Conservation (phyloP, 2,329 filamentous ascomycete genomes). For the Neofusicoccum ribis region DNA sequence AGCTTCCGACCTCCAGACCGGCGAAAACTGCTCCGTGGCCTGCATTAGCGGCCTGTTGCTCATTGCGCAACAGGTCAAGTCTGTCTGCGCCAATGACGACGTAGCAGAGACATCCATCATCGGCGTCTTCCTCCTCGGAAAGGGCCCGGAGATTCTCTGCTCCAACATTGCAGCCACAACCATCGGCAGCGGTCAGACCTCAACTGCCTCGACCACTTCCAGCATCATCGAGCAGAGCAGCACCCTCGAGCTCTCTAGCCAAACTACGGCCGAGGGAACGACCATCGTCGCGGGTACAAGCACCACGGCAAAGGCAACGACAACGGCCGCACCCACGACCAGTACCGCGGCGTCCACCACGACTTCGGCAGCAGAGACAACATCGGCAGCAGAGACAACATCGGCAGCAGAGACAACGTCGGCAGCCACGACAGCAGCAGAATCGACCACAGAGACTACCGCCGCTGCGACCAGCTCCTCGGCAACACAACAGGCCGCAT, state of each 20-base stretch:
- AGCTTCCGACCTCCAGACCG: slow-evolving; percentile 31
- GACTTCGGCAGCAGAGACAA: neutral
- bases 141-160: slow-evolving; percentile 42
- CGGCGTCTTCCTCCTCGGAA: slow-evolving; percentile 43
- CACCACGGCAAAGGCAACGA: slow-evolving; percentile 20
- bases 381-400: neutral
- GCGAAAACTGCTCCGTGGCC: slow-evolving; percentile 31
- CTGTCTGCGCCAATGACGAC: slow-evolving; percentile 35
- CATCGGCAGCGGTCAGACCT: slow-evolving; percentile 10
- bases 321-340: slow-evolving; percentile 9
- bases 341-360: neutral
- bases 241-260: slow-evolving; percentile 20
- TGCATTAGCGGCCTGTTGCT: slow-evolving; percentile 44
- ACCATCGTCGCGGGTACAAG: slow-evolving; percentile 24
- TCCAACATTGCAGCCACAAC: slow-evolving; percentile 31
- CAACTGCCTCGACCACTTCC: slow-evolving; percentile 20
- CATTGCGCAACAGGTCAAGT: slow-evolving; percentile 35
- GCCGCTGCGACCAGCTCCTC: slow-evolving; percentile 5
- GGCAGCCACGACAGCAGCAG: slow-evolving; percentile 3
- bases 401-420: neutral
- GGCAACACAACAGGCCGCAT: slow-evolving; percentile 14
- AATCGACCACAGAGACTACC: slow-evolving; percentile 21
- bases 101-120: slow-evolving; percentile 43
- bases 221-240: slow-evolving; percentile 15
- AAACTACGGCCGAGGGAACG: slow-evolving; percentile 20